Conservation (phyloP, 768 basidiomycete species). For the Wakefieldia striispora region DNA sequence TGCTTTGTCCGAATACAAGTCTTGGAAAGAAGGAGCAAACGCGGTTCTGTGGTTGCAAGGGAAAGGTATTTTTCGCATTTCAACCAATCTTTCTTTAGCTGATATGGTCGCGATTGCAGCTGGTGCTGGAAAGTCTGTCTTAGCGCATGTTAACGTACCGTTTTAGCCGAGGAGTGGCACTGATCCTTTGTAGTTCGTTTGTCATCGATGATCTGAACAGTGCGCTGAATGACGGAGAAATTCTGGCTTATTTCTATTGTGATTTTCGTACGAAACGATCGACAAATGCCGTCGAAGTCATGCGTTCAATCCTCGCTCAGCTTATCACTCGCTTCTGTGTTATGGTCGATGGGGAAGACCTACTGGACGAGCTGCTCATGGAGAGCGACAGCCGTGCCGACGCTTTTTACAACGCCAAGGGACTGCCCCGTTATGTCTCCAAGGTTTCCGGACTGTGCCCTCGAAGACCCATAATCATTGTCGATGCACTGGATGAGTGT, state of each 20-base stretch:
- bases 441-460: not conserved
- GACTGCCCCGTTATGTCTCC: not conserved
- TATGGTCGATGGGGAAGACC: not conserved
- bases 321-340: not conserved
- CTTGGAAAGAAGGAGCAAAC: slow-evolving; percentile 3
- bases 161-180: too few species aligned
- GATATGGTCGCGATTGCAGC: not conserved
- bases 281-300: slow-evolving; percentile 11
- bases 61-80: slow-evolving; percentile 11
- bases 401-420: not conserved
- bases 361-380: slow-evolving; percentile 8
- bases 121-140: slow-evolving; percentile 1
- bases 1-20: slow-evolving; percentile 3
- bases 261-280: slow-evolving; percentile 9
- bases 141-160: not conserved
- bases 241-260: slow-evolving; percentile 18
- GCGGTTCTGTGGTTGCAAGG: slow-evolving; percentile 16
- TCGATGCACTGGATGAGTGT: slow-evolving; percentile 26
- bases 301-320: slow-evolving; percentile 22
- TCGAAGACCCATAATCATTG: slow-evolving; percentile 6
- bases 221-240: not conserved
- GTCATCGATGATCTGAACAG: not conserved
- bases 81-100: not conserved
- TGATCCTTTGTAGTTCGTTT: slow-evolving; percentile 7
- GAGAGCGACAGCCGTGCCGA: not conserved